Base-by-base conservation (phyloP, 176 grass and related monocot species). In the Ampelocalamus luodianensis region DNA sequence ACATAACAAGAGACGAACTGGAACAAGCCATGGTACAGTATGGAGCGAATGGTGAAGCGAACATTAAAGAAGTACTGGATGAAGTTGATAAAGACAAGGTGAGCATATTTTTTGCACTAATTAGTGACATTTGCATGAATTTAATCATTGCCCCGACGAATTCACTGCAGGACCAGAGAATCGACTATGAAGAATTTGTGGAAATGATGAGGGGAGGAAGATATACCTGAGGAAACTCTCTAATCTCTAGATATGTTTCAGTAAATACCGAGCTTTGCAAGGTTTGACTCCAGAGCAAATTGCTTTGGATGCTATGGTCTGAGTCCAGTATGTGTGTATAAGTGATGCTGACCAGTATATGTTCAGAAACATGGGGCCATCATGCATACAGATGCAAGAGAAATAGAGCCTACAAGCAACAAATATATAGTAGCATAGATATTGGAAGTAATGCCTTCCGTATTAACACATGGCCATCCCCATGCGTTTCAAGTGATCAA, bases 1-100 rank as follows among this genome's bases (percentile, higher is more conserved):
- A 92, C 79, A 95, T 98, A 81, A 93, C 96, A 90, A 95, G 83
- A 90, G 96, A 98, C 15, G 96, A 98, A 90, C 83, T 98, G 32
- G 63, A 83, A 85, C 86, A 92, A 84, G 96, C 87, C 79, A 92
- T 98, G 96, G 42, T 73, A 78, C 75, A 90, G 77, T 83, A 93
- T n/a, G 94, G 87, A 75, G 75, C 92, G 65, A 66, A 89, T 39
- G 89, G 91, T 71, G 94, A 93, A 62, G 89, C 94, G 74, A 93
- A 77, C 70, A 96, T 96, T 45, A 91, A 85, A 60, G 69, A 90
- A 91, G 87, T 97, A 79, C 78, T 97, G 38, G 91, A 93, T 12
- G 94, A 97, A 80, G 91, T 92, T 81, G 91, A 97, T 63, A 91
- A 81, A 65, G 85, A 97, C 73, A 90, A 90, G 81, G 94, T 97